phyloP scores from a whole-genome alignment of 306 rosid genomes.

The Gastrolobium villosum region DNA sequence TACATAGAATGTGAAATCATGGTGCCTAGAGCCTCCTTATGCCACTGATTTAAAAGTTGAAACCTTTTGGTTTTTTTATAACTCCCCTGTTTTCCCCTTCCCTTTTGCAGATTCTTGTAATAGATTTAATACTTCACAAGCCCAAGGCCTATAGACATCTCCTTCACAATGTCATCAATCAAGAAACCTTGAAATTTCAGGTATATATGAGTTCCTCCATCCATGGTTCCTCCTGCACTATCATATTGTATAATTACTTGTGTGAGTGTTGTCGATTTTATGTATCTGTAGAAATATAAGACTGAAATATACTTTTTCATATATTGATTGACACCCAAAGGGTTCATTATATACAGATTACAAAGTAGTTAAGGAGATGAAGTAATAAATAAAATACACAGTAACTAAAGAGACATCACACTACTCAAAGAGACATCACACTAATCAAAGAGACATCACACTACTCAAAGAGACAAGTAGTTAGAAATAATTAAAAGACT shows the following conservation, averaged over 20 bases:
- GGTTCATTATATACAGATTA: too few relatives aligned
- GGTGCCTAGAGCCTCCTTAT: slow-evolving; percentile 55
- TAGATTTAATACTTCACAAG: slow-evolving; percentile 90
- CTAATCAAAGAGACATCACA: too few relatives aligned
- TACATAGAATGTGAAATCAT: slow-evolving; percentile 86
- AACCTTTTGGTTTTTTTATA: slow-evolving; percentile 30
- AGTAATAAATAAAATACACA: too few relatives aligned
- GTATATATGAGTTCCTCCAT: slow-evolving; percentile 56
- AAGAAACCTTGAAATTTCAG: slow-evolving; percentile 57
- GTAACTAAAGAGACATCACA: too few relatives aligned
- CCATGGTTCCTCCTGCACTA: neutral
- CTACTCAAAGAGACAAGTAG: too few relatives aligned
- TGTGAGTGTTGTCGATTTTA: slow-evolving; percentile 8
- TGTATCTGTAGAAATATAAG: too few relatives aligned
- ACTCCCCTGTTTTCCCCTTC: neutral
- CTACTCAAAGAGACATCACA: too few relatives aligned
- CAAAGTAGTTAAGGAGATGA: too few relatives aligned
- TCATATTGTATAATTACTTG: slow-evolving; percentile 4
- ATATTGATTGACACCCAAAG: too few relatives aligned
- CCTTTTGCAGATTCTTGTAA: slow-evolving; percentile 67
- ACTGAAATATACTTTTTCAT: too few relatives aligned
- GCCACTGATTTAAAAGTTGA: slow-evolving; percentile 14
- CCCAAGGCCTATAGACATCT: slow-evolving; percentile 87
- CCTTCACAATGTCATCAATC: slow-evolving; percentile 72
- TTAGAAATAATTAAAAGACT: too few relatives aligned